phyloP scores from a whole-genome alignment of 371 early-diverging fungal species.

The Apophysomyces variabilis region DNA sequence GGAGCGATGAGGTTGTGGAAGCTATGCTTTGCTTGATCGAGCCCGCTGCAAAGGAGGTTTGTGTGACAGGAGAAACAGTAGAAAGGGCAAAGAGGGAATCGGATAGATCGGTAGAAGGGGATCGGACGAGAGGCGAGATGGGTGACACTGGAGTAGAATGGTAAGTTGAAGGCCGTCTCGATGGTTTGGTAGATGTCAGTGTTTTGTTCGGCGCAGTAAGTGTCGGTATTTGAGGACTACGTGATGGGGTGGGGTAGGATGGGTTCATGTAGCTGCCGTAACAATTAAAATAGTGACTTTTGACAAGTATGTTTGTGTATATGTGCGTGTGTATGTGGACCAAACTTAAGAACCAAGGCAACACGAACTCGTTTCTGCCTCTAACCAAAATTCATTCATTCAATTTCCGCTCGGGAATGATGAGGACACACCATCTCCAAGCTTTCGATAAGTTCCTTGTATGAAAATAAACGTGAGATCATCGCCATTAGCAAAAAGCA shows the following conservation, averaged over 20 bases:
- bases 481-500: too few relatives aligned
- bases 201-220: slow-evolving; percentile 46
- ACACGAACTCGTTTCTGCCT: too few relatives aligned
- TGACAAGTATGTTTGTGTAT: not conserved
- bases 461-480: too few relatives aligned
- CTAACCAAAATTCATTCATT: too few relatives aligned
- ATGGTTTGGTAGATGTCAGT: slow-evolving; percentile 32
- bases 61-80: slow-evolving; percentile 1
- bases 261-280: slow-evolving; percentile 23
- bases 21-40: slow-evolving; percentile 25
- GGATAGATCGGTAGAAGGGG: slow-evolving; percentile 36
- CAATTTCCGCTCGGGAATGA: too few relatives aligned
- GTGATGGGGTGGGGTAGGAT: slow-evolving; percentile 20
- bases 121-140: slow-evolving; percentile 25
- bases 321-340: not conserved
- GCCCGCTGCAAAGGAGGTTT: slow-evolving; percentile 4
- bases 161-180: slow-evolving; percentile 24
- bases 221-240: slow-evolving; percentile 25
- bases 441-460: too few relatives aligned
- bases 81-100: slow-evolving; percentile 29
- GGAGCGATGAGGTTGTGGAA: slow-evolving; percentile 23
- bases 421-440: too few relatives aligned
- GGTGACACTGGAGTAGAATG: slow-evolving; percentile 23
- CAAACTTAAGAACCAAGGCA: not conserved
- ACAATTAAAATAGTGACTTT: not conserved